Percentiles rank a stretch among this genome's conserved stretches.
phyloP scores from a whole-genome alignment of 441 rosid species.

The Syzygium malaccense region DNA sequence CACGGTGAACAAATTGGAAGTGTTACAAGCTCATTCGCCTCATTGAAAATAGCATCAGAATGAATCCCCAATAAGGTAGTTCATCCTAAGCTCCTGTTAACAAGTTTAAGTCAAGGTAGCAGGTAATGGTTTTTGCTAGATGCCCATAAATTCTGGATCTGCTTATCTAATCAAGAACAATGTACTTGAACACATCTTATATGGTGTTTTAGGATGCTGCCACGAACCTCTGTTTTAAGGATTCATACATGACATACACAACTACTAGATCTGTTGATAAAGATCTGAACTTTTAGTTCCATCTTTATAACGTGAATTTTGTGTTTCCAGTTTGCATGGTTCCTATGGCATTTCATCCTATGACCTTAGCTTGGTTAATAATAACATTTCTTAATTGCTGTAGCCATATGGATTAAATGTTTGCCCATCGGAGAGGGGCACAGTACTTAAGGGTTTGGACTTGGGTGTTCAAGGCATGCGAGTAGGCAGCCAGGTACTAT shows the following conservation, averaged over 20 bases:
- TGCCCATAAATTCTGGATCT: no score
- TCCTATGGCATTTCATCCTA: background rate
- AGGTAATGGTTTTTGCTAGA: no score
- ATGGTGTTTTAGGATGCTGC: background rate
- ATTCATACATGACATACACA: background rate
- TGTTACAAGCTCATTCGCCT: background rate
- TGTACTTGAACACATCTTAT: background rate
- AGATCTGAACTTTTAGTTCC: background rate
- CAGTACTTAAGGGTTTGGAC: slow-evolving; percentile 86
- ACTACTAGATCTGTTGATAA: background rate
- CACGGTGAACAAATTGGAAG: background rate
- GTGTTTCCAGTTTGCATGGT: background rate
- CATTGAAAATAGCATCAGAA: background rate
- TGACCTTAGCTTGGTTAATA: background rate
- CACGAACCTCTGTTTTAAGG: background rate
- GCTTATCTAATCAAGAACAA: no score
- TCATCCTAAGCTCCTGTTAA: background rate
- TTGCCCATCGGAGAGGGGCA: slow-evolving; percentile 85
- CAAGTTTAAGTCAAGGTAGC: background rate
- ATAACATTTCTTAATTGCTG: slow-evolving; percentile 10
- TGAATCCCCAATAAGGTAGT: background rate
- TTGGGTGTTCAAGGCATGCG: slow-evolving; percentile 84
- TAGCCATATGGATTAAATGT: slow-evolving; percentile 96
- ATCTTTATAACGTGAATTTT: background rate
- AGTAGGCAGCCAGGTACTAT: slow-evolving; percentile 81